Base-by-base conservation (phyloP, 1,139 yeast genomes). In the Candida sanyaensis region DNA sequence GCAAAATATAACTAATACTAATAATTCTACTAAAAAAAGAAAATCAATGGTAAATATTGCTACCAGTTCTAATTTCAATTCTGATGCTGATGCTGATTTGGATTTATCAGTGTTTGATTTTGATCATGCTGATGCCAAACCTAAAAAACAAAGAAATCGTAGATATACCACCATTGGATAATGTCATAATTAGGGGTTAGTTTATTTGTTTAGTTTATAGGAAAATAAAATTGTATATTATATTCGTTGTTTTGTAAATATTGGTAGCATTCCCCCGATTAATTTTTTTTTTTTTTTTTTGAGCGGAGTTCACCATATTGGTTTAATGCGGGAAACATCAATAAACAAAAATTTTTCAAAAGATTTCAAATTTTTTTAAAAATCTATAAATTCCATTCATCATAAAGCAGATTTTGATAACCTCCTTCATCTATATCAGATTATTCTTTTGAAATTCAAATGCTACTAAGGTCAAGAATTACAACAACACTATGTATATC, bases 41-140 rank as follows among this genome's bases (percentile, higher is more conserved):
- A 41, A 46, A 32, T 39, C 50, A 29, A 23, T 17, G 21, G 21
- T 17, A 17, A 17, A 17, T 17, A 17, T 45, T 24, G 39, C 39
- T 24, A 12, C 29, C 24, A 32, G 21, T 8, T 21, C 36, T 7
- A 17, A 5, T 8, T 12, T 9, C 23, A 44, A 45, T 8, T 23
- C 46, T n/a, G n/a, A n/a, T n/a, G n/a, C n/a, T 23, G 37, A 21
- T n/a, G 17, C 37, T 9, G 26, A 46, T 24, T 26, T 41, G 11
- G 64, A 57, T 38, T 46, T 58, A 29, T 62, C 72, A 11, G 60
- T 68, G 17, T 68, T 66, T 56, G 74, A 69, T 47, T 68, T 68
- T 49, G 62, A 36, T 23, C 29, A 60, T 30, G 60, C 57, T 17
- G 61, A 51, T 10, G 37, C 46, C 6, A 47, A 39, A 32, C 44